A percentile compares a stretch with the other conserved stretches of the same genome.
phyloP scores from a whole-genome alignment of 495 filamentous ascomycete genomes.

The Tuber calosporum region DNA sequence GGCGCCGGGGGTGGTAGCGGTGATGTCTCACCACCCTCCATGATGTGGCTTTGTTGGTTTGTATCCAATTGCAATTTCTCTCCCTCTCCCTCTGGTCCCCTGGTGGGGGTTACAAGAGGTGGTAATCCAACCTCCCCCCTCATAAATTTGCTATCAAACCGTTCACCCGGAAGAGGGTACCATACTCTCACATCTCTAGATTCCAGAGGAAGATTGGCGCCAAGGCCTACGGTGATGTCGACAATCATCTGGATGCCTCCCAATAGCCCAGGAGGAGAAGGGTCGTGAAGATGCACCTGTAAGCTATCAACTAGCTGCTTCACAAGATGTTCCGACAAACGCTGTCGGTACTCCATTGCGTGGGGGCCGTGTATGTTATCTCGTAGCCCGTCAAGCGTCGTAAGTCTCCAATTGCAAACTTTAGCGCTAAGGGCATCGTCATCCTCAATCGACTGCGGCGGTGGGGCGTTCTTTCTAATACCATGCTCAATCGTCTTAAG shows the following conservation, averaged over 20 bases:
- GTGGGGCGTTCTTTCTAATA: slow-evolving; percentile 66
- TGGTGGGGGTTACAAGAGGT: slow-evolving; percentile 48
- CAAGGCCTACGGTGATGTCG: slow-evolving; percentile 80
- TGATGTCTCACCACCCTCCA: slow-evolving; percentile 13
- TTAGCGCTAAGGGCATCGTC: slow-evolving; percentile 80
- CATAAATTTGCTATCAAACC: slow-evolving; percentile 65
- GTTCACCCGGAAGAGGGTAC: slow-evolving; percentile 68
- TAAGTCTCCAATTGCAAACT: slow-evolving; percentile 85
- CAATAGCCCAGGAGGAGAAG: slow-evolving; percentile 67
- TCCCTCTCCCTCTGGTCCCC: slow-evolving; percentile 46
- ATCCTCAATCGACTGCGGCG: slow-evolving; percentile 69
- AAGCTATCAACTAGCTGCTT: slow-evolving; percentile 63
- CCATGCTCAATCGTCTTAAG: slow-evolving; percentile 86
- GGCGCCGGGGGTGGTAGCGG: slow-evolving; percentile 19
- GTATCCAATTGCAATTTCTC: slow-evolving; percentile 45
- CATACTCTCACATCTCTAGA: slow-evolving; percentile 82
- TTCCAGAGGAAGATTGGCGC: slow-evolving; percentile 79
- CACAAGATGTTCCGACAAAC: slow-evolving; percentile 62
- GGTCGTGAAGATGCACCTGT: slow-evolving; percentile 64
- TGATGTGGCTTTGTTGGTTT: slow-evolving; percentile 28
- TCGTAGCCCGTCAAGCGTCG: slow-evolving; percentile 84
- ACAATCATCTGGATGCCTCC: slow-evolving; percentile 82
- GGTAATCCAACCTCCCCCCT: slow-evolving; percentile 71
- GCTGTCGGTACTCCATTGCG: slow-evolving; percentile 55
- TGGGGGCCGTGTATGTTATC: slow-evolving; percentile 60